These are phyloP conservation scores for Pythium pyrilobum DNA, from an alignment of 352 stramenopile genomes.

Conservation along the genomic window DNA sequence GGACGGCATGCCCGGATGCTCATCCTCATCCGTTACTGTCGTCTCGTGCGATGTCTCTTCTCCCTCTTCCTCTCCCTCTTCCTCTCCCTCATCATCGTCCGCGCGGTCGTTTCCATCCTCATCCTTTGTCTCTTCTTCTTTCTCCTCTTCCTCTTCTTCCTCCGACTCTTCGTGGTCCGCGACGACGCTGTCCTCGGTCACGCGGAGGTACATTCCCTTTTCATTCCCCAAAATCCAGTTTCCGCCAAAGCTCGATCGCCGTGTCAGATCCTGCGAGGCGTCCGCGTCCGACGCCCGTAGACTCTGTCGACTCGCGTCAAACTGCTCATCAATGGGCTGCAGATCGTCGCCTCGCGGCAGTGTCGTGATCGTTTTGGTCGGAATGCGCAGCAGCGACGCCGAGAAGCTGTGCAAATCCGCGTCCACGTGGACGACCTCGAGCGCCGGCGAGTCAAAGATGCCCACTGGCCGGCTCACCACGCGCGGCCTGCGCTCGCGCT, in stretches of 20 bases:
- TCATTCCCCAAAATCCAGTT: constrained; percentile 81
- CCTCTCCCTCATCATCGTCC: constrained; percentile 2
- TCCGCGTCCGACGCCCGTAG: constrained; percentile 7
- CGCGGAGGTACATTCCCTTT: constrained; percentile 68
- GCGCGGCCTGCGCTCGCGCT: constrained; percentile 6
- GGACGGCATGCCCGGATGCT: too few species aligned
- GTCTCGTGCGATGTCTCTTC: constrained; percentile 2
- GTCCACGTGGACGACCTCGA: constrained; percentile 55
- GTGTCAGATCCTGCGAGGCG: not conserved
- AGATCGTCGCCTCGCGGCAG: constrained; percentile 57
- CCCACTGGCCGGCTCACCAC: constrained; percentile 16
- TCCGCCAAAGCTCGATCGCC: constrained; percentile 38
- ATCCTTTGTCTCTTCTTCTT: constrained; percentile 7
- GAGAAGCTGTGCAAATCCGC: constrained; percentile 62
- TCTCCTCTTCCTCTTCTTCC: constrained; percentile 16
- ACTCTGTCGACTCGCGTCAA: constrained; percentile 2
- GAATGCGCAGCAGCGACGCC: constrained; percentile 57
- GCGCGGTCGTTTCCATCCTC: not conserved
- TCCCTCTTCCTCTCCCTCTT: not conserved
- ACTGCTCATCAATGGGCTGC: constrained; percentile 36
- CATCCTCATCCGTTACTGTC: not conserved
- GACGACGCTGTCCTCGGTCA: constrained; percentile 67
- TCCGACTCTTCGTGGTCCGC: constrained; percentile 44
- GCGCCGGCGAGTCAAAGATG: constrained; percentile 39
- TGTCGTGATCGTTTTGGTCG: constrained; percentile 74